Evolutionary conservation across 148 eudicot genomes (phyloP).

Genomic region (Vaccinium macrocarpon): DNA sequence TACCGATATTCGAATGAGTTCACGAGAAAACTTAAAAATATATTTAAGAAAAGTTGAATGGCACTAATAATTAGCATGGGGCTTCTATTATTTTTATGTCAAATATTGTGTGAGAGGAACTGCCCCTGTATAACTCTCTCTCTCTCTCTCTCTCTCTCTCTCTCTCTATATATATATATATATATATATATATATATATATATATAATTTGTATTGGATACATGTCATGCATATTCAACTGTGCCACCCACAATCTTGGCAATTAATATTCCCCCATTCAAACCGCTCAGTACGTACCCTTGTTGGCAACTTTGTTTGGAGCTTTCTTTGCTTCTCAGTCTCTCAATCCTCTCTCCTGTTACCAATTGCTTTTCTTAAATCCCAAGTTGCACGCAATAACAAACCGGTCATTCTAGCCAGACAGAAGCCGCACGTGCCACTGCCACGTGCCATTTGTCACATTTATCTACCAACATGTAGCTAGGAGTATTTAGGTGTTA

Average conservation of each 20-base stretch:
- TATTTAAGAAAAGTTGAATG: too few relatives aligned
- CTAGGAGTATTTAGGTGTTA: background rate
- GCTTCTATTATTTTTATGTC: too few relatives aligned
- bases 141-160: too few relatives aligned
- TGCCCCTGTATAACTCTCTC: too few relatives aligned
- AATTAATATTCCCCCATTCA: conserved; percentile 33
- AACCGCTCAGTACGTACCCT: background rate
- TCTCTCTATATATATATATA: too few relatives aligned
- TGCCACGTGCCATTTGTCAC: conserved; percentile 15
- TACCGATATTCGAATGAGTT: too few relatives aligned
- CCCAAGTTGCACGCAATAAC: conserved; percentile 19
- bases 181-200: background rate
- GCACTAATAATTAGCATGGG: too few relatives aligned
- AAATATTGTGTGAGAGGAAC: too few relatives aligned
- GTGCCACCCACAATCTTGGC: conserved; percentile 33
- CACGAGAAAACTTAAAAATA: too few relatives aligned
- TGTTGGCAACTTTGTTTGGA: background rate
- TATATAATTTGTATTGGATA: background rate
- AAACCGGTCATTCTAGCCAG: too few relatives aligned
- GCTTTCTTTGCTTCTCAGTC: conserved; percentile 30
- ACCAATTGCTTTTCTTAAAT: background rate
- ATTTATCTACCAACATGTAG: background rate
- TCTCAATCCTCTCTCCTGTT: conserved; percentile 2
- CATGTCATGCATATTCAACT: conserved; percentile 23
- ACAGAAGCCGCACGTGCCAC: background rate